Conservation (phyloP, 2,329 filamentous ascomycete genomes). For the Beauveria bassiana region DNA sequence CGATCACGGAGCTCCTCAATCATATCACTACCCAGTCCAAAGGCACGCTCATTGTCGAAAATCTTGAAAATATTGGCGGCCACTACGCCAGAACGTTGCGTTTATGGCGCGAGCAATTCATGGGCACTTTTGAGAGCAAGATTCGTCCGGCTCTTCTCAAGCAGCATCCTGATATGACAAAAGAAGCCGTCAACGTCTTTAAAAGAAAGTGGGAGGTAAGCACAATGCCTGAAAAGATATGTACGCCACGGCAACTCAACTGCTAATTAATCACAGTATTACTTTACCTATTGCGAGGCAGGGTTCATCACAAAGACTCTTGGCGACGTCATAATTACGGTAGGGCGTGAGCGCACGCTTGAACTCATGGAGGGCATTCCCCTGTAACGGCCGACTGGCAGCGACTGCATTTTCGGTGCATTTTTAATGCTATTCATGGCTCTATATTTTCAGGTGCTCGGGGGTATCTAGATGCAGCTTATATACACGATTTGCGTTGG, state of each 20-base stretch:
- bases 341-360: constrained; percentile 55
- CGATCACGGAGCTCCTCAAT: constrained; percentile 46
- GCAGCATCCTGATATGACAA: constrained; percentile 51
- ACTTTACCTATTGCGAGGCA: constrained; percentile 69
- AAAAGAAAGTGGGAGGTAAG: constrained; percentile 62
- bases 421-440: neutral
- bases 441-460: neutral
- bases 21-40: constrained; percentile 54
- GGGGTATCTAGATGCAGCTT: constrained; percentile 8
- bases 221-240: neutral
- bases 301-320: constrained; percentile 65
- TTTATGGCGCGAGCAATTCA: constrained; percentile 60
- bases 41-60: constrained; percentile 57
- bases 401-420: neutral
- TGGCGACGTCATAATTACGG: constrained; percentile 65
- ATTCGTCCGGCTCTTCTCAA: constrained; percentile 53
- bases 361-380: constrained; percentile 66
- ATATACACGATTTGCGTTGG: constrained; percentile 3
- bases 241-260: no score
- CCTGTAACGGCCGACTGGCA: constrained; percentile 31
- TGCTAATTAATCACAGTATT: constrained; percentile 42
- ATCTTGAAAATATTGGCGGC: constrained; percentile 63
- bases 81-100: constrained; percentile 65
- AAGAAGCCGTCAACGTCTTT: constrained; percentile 59
- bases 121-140: constrained; percentile 50